Percentiles rank a stretch among this genome's conserved stretches.
These are phyloP conservation scores for Cadophora sp. DNA, from an alignment of 2,329 filamentous ascomycete genomes.

Conservation along the genomic window DNA sequence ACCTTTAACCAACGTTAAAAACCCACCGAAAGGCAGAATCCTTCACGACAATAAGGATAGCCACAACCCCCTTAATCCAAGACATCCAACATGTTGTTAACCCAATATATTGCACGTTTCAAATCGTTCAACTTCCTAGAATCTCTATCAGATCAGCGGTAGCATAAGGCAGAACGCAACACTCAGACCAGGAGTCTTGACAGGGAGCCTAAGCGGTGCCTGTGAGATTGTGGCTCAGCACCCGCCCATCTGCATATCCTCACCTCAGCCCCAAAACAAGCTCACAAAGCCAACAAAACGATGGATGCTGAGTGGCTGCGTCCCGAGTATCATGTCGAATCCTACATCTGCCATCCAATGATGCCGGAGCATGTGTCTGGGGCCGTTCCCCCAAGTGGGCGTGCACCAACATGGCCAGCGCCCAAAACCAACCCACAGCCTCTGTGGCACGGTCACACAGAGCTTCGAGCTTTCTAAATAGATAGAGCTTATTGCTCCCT, in stretches of 20 bases:
- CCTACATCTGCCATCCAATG: conserved; percentile 19
- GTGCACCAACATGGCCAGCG: conserved; percentile 6
- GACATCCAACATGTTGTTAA: not conserved
- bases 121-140: not conserved
- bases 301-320: conserved; percentile 26
- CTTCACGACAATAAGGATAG: not conserved
- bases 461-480: conserved; percentile 20
- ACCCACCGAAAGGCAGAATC: conserved; percentile 2
- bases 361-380: not conserved
- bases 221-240: conserved; percentile 33
- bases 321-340: conserved; percentile 14
- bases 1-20: conserved; percentile 2
- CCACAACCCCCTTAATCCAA: not conserved
- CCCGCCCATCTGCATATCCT: conserved; percentile 17
- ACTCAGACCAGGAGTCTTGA: not conserved
- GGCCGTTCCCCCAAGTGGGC: conserved; percentile 4
- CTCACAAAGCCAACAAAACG: conserved; percentile 21
- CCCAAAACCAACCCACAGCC: conserved; percentile 21
- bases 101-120: not conserved
- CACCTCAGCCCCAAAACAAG: conserved; percentile 26
- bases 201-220: conserved; percentile 15
- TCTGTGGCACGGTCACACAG: conserved; percentile 24
- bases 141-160: not conserved
- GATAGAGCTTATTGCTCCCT: conserved; percentile 11
- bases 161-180: conserved; percentile 5